Percentiles rank a stretch among this genome's conserved stretches.
Evolutionary conservation across 257 asterid genomes (phyloP).

Genomic region (Capsicum chinense): DNA sequence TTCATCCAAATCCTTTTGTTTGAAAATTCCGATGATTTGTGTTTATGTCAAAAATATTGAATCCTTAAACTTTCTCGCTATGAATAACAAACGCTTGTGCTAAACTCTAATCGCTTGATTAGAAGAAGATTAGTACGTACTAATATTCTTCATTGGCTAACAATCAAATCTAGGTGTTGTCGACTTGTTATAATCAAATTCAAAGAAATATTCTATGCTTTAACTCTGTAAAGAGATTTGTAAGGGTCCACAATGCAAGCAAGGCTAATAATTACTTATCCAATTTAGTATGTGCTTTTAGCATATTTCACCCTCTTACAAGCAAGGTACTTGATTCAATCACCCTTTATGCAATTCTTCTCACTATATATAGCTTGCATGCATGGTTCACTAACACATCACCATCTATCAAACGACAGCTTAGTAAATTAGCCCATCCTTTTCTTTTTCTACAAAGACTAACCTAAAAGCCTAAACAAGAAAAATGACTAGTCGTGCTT

Average conservation of each 20-base stretch:
- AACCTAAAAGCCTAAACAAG: not conserved
- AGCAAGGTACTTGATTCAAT: constrained; percentile 82
- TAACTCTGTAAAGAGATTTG: constrained; percentile 17
- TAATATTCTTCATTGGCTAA: not conserved
- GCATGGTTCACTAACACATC: constrained; percentile 25
- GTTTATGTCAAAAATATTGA: no score
- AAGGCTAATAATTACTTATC: constrained; percentile 42
- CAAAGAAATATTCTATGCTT: constrained; percentile 19
- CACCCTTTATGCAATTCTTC: constrained; percentile 38
- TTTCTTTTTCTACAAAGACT: not conserved
- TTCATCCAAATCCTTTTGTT: no score
- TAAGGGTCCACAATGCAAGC: constrained; percentile 41
- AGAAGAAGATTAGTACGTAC: not conserved
- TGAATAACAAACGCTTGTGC: not conserved
- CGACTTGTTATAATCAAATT: not conserved
- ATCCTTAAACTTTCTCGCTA: no score
- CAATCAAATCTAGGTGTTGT: not conserved
- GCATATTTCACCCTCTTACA: constrained; percentile 51
- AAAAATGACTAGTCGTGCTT: constrained; percentile 23
- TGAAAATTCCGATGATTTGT: not conserved
- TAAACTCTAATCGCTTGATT: not conserved
- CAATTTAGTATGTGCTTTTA: constrained; percentile 39
- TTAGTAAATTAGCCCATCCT: not conserved
- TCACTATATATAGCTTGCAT: constrained; percentile 56
- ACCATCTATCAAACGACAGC: not conserved